Percentiles rank a stretch among this genome's conserved stretches.
Conservation (phyloP, 805 yeast genomes). For the Lipomyces yamadae region DNA sequence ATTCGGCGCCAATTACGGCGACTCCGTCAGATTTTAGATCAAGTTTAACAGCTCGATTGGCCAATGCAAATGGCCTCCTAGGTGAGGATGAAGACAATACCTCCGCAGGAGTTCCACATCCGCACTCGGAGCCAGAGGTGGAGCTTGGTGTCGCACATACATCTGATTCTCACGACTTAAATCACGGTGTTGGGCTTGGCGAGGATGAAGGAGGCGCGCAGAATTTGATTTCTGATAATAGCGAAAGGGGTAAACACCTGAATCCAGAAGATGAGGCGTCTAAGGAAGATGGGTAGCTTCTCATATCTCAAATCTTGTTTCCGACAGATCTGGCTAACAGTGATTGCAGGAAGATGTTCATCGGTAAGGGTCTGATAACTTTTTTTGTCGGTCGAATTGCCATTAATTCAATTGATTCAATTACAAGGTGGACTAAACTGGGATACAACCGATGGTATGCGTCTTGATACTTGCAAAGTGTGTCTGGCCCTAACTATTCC, state of each 20-base stretch:
- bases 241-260: conserved; percentile 6
- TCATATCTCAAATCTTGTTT: conserved; percentile 42
- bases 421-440: conserved; percentile 91
- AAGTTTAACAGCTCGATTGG: not conserved
- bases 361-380: conserved; percentile 19
- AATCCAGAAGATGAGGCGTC: conserved; percentile 13
- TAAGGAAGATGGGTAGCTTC: conserved; percentile 33
- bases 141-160: not conserved
- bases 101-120: not conserved
- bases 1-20: not conserved
- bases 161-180: conserved; percentile 41
- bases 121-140: not conserved
- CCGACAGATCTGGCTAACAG: conserved; percentile 41
- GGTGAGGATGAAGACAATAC: not conserved
- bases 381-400: conserved; percentile 21
- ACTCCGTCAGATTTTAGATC: not conserved
- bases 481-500: not conserved
- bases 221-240: conserved; percentile 40
- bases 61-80: not conserved
- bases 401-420: conserved; percentile 50
- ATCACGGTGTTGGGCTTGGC: conserved; percentile 43
- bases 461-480: not conserved
- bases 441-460: conserved; percentile 80
- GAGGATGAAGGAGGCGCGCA: conserved; percentile 42
- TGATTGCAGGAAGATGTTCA: conserved; percentile 39